phyloP scores from a whole-genome alignment of 2,329 filamentous ascomycete genomes.

The Aspergillus tanneri region DNA sequence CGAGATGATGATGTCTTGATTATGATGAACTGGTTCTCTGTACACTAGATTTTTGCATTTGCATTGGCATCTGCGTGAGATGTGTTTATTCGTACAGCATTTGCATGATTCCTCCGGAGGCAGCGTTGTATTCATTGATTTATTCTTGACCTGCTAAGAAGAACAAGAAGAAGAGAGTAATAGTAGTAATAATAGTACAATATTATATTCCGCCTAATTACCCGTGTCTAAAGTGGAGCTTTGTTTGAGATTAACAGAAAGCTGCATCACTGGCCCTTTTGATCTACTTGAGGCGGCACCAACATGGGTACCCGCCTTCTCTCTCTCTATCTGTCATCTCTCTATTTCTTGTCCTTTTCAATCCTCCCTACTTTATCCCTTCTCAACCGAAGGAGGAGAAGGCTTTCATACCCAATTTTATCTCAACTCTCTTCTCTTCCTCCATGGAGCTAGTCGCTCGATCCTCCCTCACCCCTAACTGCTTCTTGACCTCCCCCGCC shows the following conservation, averaged over 20 bases:
- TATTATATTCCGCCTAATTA: background rate
- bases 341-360: background rate
- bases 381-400: slow-evolving; percentile 4
- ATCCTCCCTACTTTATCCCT: background rate
- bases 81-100: background rate
- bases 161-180: too few species aligned
- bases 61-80: background rate
- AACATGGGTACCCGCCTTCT: slow-evolving; percentile 4
- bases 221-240: slow-evolving; percentile 7
- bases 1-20: background rate
- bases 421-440: slow-evolving; percentile 6
- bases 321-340: slow-evolving; percentile 12
- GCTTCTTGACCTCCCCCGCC: slow-evolving; percentile 14
- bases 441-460: slow-evolving; percentile 24
- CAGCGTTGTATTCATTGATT: too few species aligned
- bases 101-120: background rate
- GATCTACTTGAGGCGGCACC: slow-evolving; percentile 4
- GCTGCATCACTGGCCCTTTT: slow-evolving; percentile 4
- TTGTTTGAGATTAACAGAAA: background rate
- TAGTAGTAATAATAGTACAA: too few species aligned
- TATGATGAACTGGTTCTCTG: background rate
- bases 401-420: slow-evolving; percentile 9
- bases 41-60: background rate
- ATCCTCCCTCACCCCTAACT: slow-evolving; percentile 13
- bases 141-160: too few species aligned